Evolutionary conservation across 495 filamentous ascomycete genomes (phyloP), one percentile per base, ranked within the genome.

Genomic region (Talaromyces trachyspermus): DNA sequence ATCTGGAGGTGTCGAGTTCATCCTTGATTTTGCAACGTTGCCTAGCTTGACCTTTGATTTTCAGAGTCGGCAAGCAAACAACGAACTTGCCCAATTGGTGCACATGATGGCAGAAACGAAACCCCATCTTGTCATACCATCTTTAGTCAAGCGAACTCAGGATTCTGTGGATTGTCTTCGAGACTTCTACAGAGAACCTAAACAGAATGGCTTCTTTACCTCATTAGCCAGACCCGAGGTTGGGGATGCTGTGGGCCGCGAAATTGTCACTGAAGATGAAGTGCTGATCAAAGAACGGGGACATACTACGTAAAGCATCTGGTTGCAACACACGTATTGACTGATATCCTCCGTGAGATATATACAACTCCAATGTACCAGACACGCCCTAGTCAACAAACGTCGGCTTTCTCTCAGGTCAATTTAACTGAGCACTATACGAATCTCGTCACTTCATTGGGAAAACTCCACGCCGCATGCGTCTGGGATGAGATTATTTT

Each of bases 401-500:
- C 53, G 5, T 80, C 70, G 53, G 71, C 71, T 30, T 95, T 79
- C 72, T 70, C 72, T 46, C 78, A 80, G 40, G 77, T 92, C 49
- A 90, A 89, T 53, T 71, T 94, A 33, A 82, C 82, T 18, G 89
- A 96, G 61, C 80, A 83, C 49, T 95, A 92, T 59, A 66, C 71
- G 29, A 60, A 68, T 18, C 66, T 95, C 15, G 72, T 91, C 35
- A 72, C 77, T 37, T 77, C 77, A 25, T 74, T 97, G 12, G 89
- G 88, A 7, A 76, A 78, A 22, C 70, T 98, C 23, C 77, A 94
- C 49, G 80, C 84, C 23, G 79, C 79, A 40, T 85, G 88, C 49
- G 72, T 92, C 18, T 84, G 84, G 72, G 94, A 98, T 61, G 86
- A 91, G 49, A 85, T 87, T 24, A 57, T 83, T 0, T 65, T 96